Evolutionary conservation across 495 filamentous ascomycete species (phyloP).

Genomic region (Talaromyces liani): DNA sequence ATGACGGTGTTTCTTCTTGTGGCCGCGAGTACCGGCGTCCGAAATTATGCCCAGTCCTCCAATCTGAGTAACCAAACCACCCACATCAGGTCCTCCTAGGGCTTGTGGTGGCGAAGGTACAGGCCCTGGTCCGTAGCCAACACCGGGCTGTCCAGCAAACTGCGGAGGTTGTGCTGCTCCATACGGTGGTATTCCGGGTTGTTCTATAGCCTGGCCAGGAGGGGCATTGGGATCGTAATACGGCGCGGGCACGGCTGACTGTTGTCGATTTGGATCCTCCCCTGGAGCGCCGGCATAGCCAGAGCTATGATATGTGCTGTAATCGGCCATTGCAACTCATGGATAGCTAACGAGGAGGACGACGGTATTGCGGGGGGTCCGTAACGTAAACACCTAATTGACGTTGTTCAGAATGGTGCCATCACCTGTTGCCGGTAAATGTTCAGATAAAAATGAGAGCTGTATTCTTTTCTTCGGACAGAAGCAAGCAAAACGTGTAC

Average conservation of each 20-base stretch:
- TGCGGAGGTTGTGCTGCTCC: slow-evolving; percentile 29
- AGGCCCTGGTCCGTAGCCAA: slow-evolving; percentile 28
- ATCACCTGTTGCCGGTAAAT: slow-evolving; percentile 11
- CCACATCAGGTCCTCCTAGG: slow-evolving; percentile 37
- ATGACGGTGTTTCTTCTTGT: slow-evolving; percentile 91
- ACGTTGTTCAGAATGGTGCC: slow-evolving; percentile 3
- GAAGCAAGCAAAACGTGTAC: background rate
- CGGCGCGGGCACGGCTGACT: background rate
- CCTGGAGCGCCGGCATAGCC: slow-evolving; percentile 46
- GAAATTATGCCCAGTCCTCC: slow-evolving; percentile 66
- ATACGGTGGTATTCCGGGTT: slow-evolving; percentile 43
- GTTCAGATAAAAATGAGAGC: background rate
- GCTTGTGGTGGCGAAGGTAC: slow-evolving; percentile 22
- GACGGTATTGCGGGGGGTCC: slow-evolving; percentile 3
- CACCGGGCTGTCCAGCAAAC: slow-evolving; percentile 19
- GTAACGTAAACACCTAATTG: background rate
- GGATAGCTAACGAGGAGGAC: background rate
- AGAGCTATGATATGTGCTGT: slow-evolving; percentile 68
- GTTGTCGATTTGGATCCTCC: slow-evolving; percentile 50
- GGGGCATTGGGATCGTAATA: slow-evolving; percentile 25
- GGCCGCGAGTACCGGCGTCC: slow-evolving; percentile 50
- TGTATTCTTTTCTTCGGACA: background rate
- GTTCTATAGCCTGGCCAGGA: slow-evolving; percentile 54
- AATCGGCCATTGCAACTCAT: slow-evolving; percentile 60
- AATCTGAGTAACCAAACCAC: slow-evolving; percentile 78